Conservation (phyloP, 192 early-diverging fungal genomes). For the Rhizophlyctis rosea region DNA sequence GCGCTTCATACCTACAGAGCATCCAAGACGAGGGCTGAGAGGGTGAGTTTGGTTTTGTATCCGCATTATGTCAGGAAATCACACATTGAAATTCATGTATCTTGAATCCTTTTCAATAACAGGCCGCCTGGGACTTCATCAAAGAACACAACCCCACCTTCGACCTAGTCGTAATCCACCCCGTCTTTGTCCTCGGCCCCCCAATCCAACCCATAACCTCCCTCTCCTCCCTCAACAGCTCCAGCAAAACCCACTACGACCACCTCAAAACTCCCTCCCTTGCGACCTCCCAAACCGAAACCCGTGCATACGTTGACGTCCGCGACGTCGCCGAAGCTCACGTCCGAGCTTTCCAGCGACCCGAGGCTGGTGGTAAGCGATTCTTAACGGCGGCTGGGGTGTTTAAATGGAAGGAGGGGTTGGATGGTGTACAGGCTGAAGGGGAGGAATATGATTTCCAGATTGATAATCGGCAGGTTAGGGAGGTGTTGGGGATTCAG, state of each 20-base stretch:
- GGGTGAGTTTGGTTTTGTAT: too few relatives aligned
- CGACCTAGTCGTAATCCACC: conserved; percentile 9
- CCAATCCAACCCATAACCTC: conserved; percentile 5
- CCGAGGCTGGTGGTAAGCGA: conserved; percentile 15
- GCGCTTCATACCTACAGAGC: too few relatives aligned
- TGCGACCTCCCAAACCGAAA: conserved; percentile 10
- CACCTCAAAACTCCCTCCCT: too few relatives aligned
- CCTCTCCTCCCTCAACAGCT: conserved; percentile 1
- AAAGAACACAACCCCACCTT: conserved; percentile 15
- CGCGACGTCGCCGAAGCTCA: conserved; percentile 36
- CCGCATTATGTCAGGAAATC: too few relatives aligned
- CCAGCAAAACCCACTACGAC: neutral
- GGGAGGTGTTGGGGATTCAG: conserved; percentile 3
- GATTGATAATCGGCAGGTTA: neutral
- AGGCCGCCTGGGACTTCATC: conserved; percentile 36
- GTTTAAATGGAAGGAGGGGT: neutral
- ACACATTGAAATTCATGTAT: too few relatives aligned
- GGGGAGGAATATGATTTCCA: neutral
- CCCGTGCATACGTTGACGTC: conserved; percentile 37
- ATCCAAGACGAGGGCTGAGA: too few relatives aligned
- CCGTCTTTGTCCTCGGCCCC: conserved; percentile 3
- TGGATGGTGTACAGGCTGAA: neutral
- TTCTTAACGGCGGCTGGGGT: conserved; percentile 20
- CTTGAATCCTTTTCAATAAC: too few relatives aligned
- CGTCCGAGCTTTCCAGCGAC: conserved; percentile 14